Evolutionary conservation across 169 alveolate species (phyloP).

Genomic region (Toxoplasma gondii): DNA sequence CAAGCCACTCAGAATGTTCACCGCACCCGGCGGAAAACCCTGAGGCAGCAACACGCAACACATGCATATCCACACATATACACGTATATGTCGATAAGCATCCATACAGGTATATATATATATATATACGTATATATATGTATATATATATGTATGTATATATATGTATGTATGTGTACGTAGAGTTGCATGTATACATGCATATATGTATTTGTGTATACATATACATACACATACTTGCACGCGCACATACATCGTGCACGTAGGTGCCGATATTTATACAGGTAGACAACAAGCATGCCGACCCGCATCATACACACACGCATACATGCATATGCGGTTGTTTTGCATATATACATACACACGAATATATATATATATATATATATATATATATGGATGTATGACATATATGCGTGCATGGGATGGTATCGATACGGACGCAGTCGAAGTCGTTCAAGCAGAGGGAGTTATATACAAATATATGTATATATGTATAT

Average conservation of each 20-base stretch:
- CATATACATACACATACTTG: constrained; percentile 19
- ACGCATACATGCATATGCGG: no score
- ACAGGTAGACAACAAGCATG: no score
- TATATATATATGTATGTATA: no score
- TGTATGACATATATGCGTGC: neutral
- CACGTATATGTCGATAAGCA: neutral
- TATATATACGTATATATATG: neutral
- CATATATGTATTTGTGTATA: neutral
- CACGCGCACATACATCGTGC: no score
- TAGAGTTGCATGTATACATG: neutral
- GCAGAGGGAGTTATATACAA: no score
- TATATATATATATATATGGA: neutral
- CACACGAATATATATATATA: neutral
- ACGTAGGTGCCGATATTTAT: no score
- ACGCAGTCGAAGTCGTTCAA: no score
- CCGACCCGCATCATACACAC: no score
- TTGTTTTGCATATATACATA: no score
- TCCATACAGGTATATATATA: neutral
- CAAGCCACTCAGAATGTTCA: constrained; percentile 83
- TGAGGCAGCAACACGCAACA: neutral
- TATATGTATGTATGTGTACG: neutral
- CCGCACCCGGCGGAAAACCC: constrained; percentile 89
- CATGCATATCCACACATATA: neutral
- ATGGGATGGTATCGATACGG: no score
- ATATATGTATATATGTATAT: neutral